A percentile compares a stretch with the other conserved stretches of the same genome.
These are phyloP conservation scores for Lophiostoma macrostomum DNA, from an alignment of 495 filamentous ascomycete genomes.

Conservation along the genomic window DNA sequence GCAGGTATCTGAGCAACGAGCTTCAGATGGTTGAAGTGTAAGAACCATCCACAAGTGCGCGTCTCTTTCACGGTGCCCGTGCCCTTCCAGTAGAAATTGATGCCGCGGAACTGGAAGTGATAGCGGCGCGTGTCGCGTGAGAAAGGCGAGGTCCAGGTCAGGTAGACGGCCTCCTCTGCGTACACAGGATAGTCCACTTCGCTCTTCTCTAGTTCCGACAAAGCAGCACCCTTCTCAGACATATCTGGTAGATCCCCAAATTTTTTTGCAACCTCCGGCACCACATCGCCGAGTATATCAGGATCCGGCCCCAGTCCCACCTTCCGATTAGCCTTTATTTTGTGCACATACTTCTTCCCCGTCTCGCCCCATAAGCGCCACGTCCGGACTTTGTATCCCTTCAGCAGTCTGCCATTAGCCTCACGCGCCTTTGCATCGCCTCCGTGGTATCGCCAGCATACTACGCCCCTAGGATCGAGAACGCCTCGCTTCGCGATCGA, in stretches of 20 bases:
- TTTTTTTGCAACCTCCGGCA: background rate
- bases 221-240: background rate
- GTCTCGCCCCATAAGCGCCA: slow-evolving; percentile 33
- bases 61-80: slow-evolving; percentile 18
- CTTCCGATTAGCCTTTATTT: slow-evolving; percentile 15
- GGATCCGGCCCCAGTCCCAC: slow-evolving; percentile 13
- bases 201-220: background rate
- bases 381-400: slow-evolving; percentile 31
- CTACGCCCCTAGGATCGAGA: slow-evolving; percentile 30
- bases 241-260: no score
- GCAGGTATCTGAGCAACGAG: slow-evolving; percentile 19
- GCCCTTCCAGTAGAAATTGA: slow-evolving; percentile 33
- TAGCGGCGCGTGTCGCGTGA: slow-evolving; percentile 17
- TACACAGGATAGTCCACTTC: background rate
- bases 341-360: slow-evolving; percentile 23
- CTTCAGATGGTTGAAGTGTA: slow-evolving; percentile 26
- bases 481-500: slow-evolving; percentile 19
- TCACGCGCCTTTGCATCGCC: slow-evolving; percentile 12
- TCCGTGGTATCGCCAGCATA: slow-evolving; percentile 23
- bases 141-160: slow-evolving; percentile 29
- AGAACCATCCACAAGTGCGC: slow-evolving; percentile 6
- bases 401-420: slow-evolving; percentile 13
- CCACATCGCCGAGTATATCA: background rate
- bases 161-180: slow-evolving; percentile 29
- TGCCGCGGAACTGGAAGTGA: slow-evolving; percentile 17